These are phyloP conservation scores for Erodium maritimum DNA, from an alignment of 345 rosid genomes.

Conservation along the genomic window DNA sequence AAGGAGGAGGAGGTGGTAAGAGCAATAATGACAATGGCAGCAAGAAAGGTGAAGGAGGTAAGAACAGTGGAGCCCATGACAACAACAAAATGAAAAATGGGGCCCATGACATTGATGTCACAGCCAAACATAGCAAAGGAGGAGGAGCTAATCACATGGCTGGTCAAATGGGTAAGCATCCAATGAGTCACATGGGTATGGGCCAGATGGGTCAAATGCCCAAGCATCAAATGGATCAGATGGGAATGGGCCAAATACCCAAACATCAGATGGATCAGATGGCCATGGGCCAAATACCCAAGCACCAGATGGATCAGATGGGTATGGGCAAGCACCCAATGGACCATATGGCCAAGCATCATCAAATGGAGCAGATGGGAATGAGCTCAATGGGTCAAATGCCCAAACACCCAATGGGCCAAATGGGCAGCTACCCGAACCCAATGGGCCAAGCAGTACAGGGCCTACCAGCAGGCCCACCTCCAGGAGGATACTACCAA, in stretches of 20 bases:
- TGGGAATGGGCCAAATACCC: too few species aligned
- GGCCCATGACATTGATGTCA: conserved; percentile 34
- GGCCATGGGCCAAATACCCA: conserved; percentile 20
- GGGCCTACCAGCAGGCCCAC: conserved; percentile 32
- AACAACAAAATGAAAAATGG: conserved; percentile 26
- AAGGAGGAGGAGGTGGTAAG: conserved; percentile 26
- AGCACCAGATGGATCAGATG: conserved; percentile 36
- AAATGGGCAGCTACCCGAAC: conserved; percentile 19
- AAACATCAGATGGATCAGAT: not conserved
- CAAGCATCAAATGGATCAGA: conserved; percentile 21
- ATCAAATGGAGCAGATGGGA: conserved; percentile 17
- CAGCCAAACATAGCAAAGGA: conserved; percentile 15
- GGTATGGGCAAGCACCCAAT: conserved; percentile 9
- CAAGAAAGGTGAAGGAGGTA: conserved; percentile 40
- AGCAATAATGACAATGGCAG: conserved; percentile 28
- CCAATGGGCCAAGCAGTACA: conserved; percentile 8
- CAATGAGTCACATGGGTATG: conserved; percentile 22
- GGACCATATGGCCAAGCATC: conserved; percentile 12
- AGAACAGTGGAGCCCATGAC: conserved; percentile 31
- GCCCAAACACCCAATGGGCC: conserved; percentile 27
- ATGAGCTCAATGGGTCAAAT: too few species aligned
- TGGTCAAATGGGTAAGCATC: conserved; percentile 18
- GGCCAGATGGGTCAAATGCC: conserved; percentile 19
- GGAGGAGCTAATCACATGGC: conserved; percentile 9
- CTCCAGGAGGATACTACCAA: conserved; percentile 31